Evolutionary conservation across 106 monocot genomes (phyloP), one percentile per base, ranked within the genome.

Genomic region (Dioscorea alata): DNA sequence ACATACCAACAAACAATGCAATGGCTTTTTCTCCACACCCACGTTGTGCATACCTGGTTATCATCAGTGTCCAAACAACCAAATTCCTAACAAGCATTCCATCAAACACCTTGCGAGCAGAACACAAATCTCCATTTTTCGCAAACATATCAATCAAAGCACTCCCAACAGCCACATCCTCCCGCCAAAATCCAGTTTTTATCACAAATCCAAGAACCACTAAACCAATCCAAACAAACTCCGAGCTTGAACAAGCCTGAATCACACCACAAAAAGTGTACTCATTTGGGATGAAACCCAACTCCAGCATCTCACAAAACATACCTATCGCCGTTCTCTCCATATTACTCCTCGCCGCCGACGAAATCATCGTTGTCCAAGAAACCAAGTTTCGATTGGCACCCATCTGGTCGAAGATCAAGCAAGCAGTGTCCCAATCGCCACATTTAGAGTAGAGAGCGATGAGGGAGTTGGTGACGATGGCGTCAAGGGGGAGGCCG

Each of bases 371-470:
- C 8, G 90, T 48, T 67, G 88, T 83, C 85, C 85, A 88, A 4
- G 94, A 90, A 17, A 94, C 85, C 17, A 94, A n/a, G 78, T 91
- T 76, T 31, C 83, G 72, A 24, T 35, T 57, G 51, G 58, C 50
- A 20, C 72, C 79, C 82, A 87, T 90, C 60, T 75, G 74, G 5
- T 70, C 75, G 58, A 94, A 94, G 23, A 94, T 19, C 12, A 63
- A 28, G 22, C 19, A 4, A 1, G 94, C 88, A 24, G 69, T 60
- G 12, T 48, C 65, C 68, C 67, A 83, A n/a, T 79, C 88, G 20
- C 87, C 85, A 65, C 94, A 90, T 69, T 83, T 90, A 74, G 94
- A 85, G 73, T 94, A 91, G 33, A 94, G 82, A 5, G 88, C 53
- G 74, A 94, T 77, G 71, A 94, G 94, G 70, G 85, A 90, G 77